phyloP scores from a whole-genome alignment of 2,329 filamentous ascomycete species.

The Calonectria henricotiae region DNA sequence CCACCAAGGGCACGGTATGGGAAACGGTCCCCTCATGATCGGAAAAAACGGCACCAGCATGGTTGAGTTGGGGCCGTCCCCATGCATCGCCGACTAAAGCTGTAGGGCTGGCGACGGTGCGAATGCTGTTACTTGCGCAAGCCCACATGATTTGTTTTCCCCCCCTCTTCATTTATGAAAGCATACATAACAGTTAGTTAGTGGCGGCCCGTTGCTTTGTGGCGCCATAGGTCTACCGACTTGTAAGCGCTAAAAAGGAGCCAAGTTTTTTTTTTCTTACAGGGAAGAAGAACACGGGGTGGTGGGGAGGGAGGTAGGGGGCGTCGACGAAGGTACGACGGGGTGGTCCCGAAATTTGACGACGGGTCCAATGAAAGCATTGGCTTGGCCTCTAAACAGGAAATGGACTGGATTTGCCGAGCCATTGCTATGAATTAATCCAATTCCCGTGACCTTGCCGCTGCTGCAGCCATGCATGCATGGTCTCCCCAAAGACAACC shows the following conservation, averaged over 20 bases:
- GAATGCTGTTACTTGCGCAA: neutral
- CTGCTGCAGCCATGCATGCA: neutral
- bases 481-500: neutral
- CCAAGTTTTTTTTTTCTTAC: neutral
- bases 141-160: neutral
- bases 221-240: neutral
- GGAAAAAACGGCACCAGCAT: neutral
- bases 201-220: slow-evolving; percentile 10
- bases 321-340: neutral
- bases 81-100: neutral
- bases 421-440: neutral
- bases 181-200: neutral
- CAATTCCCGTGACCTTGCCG: neutral
- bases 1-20: neutral
- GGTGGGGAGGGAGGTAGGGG: neutral
- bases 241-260: slow-evolving; percentile 6
- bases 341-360: slow-evolving; percentile 1
- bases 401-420: neutral
- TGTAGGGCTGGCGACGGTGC: neutral
- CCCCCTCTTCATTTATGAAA: too few species aligned
- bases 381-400: neutral
- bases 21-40: neutral
- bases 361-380: slow-evolving; percentile 15
- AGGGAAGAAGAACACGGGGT: neutral
- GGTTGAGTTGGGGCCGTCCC: neutral